Evolutionary conservation across 352 stramenopile genomes (phyloP).

Genomic region (Stephanocyclus meneghinianus): DNA sequence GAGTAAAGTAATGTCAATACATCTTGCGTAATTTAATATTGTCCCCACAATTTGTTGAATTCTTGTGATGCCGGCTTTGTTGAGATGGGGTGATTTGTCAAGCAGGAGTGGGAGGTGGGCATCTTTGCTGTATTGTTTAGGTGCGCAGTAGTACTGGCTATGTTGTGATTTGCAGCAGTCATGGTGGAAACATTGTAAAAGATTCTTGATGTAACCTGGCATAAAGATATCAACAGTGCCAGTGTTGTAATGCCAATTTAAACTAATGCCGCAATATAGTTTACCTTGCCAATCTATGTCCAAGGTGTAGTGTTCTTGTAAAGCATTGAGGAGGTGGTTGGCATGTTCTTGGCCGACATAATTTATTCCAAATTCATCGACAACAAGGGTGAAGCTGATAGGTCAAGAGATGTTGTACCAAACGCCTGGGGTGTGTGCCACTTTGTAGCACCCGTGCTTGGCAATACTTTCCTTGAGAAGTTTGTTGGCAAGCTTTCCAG

Average conservation of each 20-base stretch:
- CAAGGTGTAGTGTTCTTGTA: not conserved
- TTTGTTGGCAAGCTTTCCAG: not conserved
- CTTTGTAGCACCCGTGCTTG: constrained; percentile 4
- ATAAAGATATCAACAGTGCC: not conserved
- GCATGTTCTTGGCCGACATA: constrained; percentile 1
- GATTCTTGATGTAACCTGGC: not conserved
- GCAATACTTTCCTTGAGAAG: not conserved
- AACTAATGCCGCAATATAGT: constrained; percentile 9
- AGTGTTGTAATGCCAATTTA: constrained; percentile 2
- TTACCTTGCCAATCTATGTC: not conserved
- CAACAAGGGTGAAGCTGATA: not conserved
- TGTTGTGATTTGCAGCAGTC: not conserved
- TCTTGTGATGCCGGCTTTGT: not conserved
- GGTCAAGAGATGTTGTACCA: not conserved
- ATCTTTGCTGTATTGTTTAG: not conserved
- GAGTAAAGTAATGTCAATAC: not conserved
- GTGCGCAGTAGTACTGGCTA: not conserved
- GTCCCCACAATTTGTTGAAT: constrained; percentile 9
- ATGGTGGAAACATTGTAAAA: not conserved
- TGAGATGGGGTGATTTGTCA: not conserved
- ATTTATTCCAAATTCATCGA: constrained; percentile 11
- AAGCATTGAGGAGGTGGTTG: not conserved
- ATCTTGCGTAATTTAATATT: not conserved
- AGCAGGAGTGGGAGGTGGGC: not conserved
- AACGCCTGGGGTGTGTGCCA: not conserved